Conservation (phyloP, 2,329 filamentous ascomycete species). For the Lasiodiplodia gonubiensis region DNA sequence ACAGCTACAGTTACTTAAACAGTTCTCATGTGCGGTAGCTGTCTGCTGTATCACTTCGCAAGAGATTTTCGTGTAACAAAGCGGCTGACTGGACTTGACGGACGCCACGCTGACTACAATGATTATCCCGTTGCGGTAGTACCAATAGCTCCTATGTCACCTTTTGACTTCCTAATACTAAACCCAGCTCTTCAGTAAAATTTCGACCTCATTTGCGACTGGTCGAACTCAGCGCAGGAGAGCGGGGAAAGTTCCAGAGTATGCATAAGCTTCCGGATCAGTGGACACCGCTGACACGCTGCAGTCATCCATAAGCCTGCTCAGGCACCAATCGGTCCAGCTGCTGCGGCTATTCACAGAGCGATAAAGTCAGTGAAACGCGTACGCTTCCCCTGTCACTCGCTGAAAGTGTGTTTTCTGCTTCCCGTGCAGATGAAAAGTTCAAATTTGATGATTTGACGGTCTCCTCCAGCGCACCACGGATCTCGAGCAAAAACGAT, state of each 20-base stretch:
- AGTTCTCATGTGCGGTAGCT: not conserved
- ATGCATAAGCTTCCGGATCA: not conserved
- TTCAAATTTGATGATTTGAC: not conserved
- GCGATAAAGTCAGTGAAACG: not conserved
- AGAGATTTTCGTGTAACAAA: not conserved
- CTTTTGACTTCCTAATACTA: not conserved
- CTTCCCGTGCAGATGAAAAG: not conserved
- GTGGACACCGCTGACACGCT: not conserved
- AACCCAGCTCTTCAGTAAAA: not conserved
- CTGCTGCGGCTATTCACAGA: not conserved
- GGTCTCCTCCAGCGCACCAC: not conserved
- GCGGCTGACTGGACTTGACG: not conserved
- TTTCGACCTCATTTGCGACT: not conserved
- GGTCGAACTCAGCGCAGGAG: not conserved
- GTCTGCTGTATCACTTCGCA: not conserved
- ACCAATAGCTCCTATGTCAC: not conserved
- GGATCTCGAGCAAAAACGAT: no score
- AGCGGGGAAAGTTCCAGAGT: not conserved
- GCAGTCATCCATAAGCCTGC: not conserved
- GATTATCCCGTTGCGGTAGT: not conserved
- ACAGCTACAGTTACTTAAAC: not conserved
- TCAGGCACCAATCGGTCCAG: not conserved
- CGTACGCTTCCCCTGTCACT: not conserved
- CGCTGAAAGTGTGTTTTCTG: not conserved
- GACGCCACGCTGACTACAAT: not conserved